A percentile compares a stretch with the other conserved stretches of the same genome.
Conservation (phyloP, 23 red algal species). For the Gracilaria domingensis region DNA sequence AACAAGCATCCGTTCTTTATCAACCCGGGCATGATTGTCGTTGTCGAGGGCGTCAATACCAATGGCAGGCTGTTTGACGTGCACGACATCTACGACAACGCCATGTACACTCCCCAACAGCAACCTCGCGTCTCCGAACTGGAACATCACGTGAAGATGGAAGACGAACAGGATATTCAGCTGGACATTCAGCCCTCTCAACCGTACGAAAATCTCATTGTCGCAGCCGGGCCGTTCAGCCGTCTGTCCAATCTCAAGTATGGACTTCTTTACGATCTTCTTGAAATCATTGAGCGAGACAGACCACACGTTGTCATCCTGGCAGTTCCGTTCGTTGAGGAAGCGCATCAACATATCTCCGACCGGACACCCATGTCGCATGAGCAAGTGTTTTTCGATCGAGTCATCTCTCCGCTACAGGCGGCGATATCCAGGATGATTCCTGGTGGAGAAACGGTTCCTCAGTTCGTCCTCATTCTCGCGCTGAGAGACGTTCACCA, state of each 20-base stretch:
- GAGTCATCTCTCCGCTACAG: slow-evolving; percentile 25
- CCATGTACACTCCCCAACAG: not conserved
- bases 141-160: not conserved
- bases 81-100: slow-evolving; percentile 67
- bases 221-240: slow-evolving; percentile 62
- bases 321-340: slow-evolving; percentile 53
- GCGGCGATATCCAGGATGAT: not conserved
- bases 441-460: not conserved
- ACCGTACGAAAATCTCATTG: slow-evolving; percentile 13
- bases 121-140: not conserved
- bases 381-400: slow-evolving; percentile 30
- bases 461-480: slow-evolving; percentile 52
- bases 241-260: slow-evolving; percentile 32
- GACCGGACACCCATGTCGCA: slow-evolving; percentile 11
- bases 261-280: slow-evolving; percentile 56
- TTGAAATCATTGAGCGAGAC: not conserved
- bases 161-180: not conserved
- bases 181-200: not conserved
- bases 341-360: slow-evolving; percentile 22
- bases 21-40: slow-evolving; percentile 52
- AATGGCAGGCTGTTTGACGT: slow-evolving; percentile 65
- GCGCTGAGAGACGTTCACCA: slow-evolving; percentile 66
- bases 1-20: slow-evolving; percentile 54
- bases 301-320: slow-evolving; percentile 54
- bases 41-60: slow-evolving; percentile 72